Base-by-base conservation (phyloP, 2,329 filamentous ascomycete species). In the Paecilomyces sp. region DNA sequence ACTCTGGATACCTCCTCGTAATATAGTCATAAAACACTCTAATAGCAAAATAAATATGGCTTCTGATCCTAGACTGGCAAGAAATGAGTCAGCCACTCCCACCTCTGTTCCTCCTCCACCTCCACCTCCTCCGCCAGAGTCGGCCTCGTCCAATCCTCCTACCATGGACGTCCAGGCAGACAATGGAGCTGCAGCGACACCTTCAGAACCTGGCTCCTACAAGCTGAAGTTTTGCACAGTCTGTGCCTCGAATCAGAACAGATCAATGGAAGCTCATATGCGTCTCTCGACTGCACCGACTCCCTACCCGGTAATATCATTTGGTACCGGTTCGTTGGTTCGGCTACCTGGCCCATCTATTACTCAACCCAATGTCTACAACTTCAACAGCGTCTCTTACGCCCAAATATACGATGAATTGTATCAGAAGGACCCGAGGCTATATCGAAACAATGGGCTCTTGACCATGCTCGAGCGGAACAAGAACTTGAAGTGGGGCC, bases 181-280 rank as follows among this genome's bases (percentile, higher is more conserved):
- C 28, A 57, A 68, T 57, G 56, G 58, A 47, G 30, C 63, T 13
- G 30, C 62, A 11, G 41, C 50, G 24, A 62, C 61, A 41, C 54
- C 57, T 28, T 60, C 59, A 57, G 60, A 56, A 54, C 60, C 55
- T 63, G 47, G 66, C n/a, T 85, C 82, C 57, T 96, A 88, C 82
- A 96, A 94, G 77, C 84, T 99, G 63, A 95, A 90, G 72, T 97
- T 97, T 77, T 97, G 92, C 80, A 97, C 94, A 2, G 93, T 99
- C n/a, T 99, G 94, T 77, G 94, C 94, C 7, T 96, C 92, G 70
- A 99, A 99, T 70, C 92, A 99, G 76, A 99, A 99, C 72, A 87
- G 94, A 86, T 96, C 91, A n/a, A 97, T 99, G 94, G 94, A 97
- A 82, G 93, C 93, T n/a, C 94, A 99, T 76, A 85, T 97, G 30